Percentiles rank a stretch among this genome's conserved stretches.
phyloP scores from a whole-genome alignment of 139 green algal species.

The Chlorella sp. region DNA sequence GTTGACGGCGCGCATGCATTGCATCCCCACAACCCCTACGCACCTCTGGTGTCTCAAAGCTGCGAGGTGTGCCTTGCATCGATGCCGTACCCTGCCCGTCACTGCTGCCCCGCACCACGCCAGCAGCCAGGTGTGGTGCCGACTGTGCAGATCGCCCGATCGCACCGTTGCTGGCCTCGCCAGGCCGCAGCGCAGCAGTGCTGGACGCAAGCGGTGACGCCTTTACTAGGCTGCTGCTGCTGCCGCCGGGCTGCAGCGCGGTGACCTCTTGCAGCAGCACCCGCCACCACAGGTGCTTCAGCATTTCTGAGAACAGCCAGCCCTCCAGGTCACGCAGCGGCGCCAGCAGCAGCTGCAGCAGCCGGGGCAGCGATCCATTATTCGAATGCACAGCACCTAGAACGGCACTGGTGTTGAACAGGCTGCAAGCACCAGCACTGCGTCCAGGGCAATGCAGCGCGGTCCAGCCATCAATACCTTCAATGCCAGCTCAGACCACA shows the following conservation, averaged over 20 bases:
- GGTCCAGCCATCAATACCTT: no score
- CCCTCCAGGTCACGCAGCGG: constrained; percentile 69
- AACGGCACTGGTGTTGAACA: no score
- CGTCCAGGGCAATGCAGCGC: no score
- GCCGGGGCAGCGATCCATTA: no score
- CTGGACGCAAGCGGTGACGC: neutral
- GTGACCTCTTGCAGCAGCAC: constrained; percentile 50
- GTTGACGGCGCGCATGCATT: no score
- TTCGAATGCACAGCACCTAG: no score
- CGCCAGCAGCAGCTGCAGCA: constrained; percentile 60
- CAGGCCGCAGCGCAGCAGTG: neutral
- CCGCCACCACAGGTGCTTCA: constrained; percentile 61
- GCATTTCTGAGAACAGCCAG: constrained; percentile 65
- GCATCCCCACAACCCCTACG: neutral
- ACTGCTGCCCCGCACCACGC: neutral
- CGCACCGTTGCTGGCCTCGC: neutral
- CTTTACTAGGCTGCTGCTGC: neutral
- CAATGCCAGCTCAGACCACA: no score
- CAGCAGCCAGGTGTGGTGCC: neutral
- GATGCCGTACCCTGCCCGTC: neutral
- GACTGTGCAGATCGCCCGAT: neutral
- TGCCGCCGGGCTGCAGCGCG: no score
- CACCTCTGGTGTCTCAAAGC: constrained; percentile 39
- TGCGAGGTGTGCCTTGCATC: constrained; percentile 30
- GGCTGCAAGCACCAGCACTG: no score